Percentiles rank a stretch among this genome's conserved stretches.
These are phyloP conservation scores for Petunia axillaris DNA, from an alignment of 257 asterid genomes.

Conservation along the genomic window DNA sequence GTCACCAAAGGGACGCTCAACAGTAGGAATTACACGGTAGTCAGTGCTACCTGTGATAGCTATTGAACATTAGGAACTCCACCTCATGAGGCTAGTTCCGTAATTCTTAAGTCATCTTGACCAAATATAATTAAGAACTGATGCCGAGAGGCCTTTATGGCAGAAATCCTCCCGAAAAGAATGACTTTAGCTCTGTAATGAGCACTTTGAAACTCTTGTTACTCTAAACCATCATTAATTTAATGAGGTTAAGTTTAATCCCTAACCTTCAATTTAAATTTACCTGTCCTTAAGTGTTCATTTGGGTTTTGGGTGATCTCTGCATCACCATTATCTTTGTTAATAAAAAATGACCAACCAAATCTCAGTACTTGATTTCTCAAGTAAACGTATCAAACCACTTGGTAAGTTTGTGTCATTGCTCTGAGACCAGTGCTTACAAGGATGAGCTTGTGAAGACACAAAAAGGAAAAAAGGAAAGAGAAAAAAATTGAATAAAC, in stretches of 20 bases:
- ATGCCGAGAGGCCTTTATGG: not conserved
- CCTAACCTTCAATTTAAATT: conserved; percentile 9
- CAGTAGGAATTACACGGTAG: not conserved
- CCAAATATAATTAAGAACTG: conserved; percentile 8
- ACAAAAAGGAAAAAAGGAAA: not conserved
- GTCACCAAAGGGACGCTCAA: conserved; percentile 10
- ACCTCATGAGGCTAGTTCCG: not conserved
- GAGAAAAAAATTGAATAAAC: not conserved
- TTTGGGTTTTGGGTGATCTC: not conserved
- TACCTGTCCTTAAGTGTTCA: not conserved
- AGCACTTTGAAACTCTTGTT: not conserved
- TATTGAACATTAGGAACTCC: not conserved
- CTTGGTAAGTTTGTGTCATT: not conserved
- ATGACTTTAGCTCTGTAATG: not conserved
- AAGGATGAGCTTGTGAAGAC: conserved; percentile 16
- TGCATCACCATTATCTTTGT: not conserved
- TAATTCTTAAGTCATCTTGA: not conserved
- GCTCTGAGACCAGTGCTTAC: too few relatives aligned
- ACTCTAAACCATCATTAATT: not conserved
- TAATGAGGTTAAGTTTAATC: conserved; percentile 13
- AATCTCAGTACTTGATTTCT: not conserved
- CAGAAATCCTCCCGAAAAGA: not conserved
- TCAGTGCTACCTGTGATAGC: not conserved
- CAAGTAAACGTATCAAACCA: conserved; percentile 14
- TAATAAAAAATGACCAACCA: not conserved